Conservation (phyloP, 176 grass and related monocot genomes). For the Phoenix roebelenii region DNA sequence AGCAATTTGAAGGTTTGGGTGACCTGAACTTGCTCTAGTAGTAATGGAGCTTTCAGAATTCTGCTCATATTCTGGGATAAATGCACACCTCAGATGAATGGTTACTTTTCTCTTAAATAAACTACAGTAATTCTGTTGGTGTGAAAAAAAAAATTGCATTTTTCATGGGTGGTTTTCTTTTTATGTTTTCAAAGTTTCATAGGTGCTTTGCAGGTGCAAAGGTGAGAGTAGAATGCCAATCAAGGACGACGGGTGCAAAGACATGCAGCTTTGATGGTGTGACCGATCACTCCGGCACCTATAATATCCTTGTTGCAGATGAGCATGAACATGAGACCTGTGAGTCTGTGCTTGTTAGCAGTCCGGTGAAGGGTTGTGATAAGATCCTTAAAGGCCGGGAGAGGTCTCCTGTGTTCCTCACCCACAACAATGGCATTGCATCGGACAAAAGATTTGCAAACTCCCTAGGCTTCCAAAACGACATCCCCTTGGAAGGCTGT, state of each 20-base stretch:
- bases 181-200: too few species aligned
- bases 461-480: slow-evolving; percentile 64
- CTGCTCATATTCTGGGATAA: too few species aligned
- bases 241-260: slow-evolving; percentile 33
- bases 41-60: too few species aligned
- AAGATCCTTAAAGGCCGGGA: slow-evolving; percentile 52
- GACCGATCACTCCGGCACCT: slow-evolving; percentile 82
- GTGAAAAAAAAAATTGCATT: too few species aligned
- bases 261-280: slow-evolving; percentile 61
- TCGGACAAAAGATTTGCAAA: slow-evolving; percentile 62
- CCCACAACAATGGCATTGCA: slow-evolving; percentile 64
- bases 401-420: slow-evolving; percentile 79
- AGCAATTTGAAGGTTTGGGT: too few species aligned
- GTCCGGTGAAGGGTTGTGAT: slow-evolving; percentile 46
- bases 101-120: too few species aligned
- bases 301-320: slow-evolving; percentile 51
- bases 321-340: slow-evolving; percentile 79
- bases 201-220: slow-evolving; percentile 48
- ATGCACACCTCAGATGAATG: too few species aligned
- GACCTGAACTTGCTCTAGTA: too few species aligned
- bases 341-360: slow-evolving; percentile 81
- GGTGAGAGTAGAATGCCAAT: slow-evolving; percentile 69
- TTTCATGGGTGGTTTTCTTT: too few species aligned
- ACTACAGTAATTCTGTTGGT: too few species aligned
- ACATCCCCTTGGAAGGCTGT: slow-evolving; percentile 37